A percentile compares a stretch with the other conserved stretches of the same genome.
phyloP scores from a whole-genome alignment of 2,329 filamentous ascomycete genomes.

The Byssochlamys sp. region DNA sequence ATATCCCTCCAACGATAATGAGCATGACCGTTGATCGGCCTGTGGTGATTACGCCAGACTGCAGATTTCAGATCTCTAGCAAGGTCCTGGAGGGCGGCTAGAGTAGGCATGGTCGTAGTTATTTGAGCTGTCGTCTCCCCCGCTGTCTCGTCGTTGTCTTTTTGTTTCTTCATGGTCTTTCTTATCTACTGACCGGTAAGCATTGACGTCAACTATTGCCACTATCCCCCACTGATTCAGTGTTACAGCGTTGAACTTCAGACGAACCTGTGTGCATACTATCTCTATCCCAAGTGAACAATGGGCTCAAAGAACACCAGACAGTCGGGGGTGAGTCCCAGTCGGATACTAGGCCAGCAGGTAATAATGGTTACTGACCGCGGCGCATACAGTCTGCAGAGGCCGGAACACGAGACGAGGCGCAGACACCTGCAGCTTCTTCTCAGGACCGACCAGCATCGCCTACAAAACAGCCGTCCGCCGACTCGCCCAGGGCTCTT shows the following conservation, averaged over 20 bases:
- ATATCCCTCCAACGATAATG: conserved; percentile 22
- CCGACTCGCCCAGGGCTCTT: not conserved
- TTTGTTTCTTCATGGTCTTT: not conserved
- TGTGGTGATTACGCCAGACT: conserved; percentile 17
- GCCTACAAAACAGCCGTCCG: not conserved
- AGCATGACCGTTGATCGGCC: conserved; percentile 37
- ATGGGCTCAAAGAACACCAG: not conserved
- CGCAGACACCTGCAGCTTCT: not conserved
- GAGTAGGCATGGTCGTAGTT: not conserved
- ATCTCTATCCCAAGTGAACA: not conserved
- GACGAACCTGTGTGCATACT: not conserved
- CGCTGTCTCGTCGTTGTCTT: not conserved
- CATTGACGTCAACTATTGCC: not conserved
- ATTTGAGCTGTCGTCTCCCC: not conserved
- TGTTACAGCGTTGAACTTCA: not conserved
- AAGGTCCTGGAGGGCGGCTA: not conserved
- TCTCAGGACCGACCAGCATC: not conserved
- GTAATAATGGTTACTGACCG: not conserved
- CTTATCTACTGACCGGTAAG: not conserved
- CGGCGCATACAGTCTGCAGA: not conserved
- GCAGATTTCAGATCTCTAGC: not conserved
- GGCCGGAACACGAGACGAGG: not conserved
- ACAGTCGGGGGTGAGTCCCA: not conserved
- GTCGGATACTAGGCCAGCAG: not conserved
- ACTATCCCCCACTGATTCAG: not conserved